A percentile compares a stretch with the other conserved stretches of the same genome.
phyloP scores from a whole-genome alignment of 768 basidiomycete genomes.

The Dioszegia crocea region DNA sequence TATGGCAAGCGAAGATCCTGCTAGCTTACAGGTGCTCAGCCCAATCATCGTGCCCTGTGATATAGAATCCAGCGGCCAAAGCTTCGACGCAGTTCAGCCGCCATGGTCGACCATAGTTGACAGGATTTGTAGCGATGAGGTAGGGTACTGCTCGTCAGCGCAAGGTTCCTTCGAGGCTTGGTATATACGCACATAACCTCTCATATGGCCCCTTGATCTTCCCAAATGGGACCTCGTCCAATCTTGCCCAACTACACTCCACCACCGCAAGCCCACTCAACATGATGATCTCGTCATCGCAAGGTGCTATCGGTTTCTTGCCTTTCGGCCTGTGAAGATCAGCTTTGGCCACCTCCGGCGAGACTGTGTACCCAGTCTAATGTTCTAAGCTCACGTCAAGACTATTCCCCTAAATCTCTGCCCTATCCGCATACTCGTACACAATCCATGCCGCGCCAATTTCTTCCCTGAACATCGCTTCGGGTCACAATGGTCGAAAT shows the following conservation, averaged over 20 bases:
- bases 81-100: slow-evolving; percentile 85
- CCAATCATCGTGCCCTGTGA: slow-evolving; percentile 77
- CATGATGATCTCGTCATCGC: slow-evolving; percentile 74
- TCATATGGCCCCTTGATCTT: slow-evolving; percentile 94
- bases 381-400: slow-evolving; percentile 66
- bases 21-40: slow-evolving; percentile 61
- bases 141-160: slow-evolving; percentile 69
- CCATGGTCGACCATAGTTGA: slow-evolving; percentile 98
- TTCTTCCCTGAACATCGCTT: slow-evolving; percentile 83
- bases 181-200: slow-evolving; percentile 63
- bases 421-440: slow-evolving; percentile 77
- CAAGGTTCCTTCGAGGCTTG: neutral
- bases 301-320: slow-evolving; percentile 68
- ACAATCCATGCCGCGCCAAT: slow-evolving; percentile 75
- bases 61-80: slow-evolving; percentile 87
- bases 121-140: slow-evolving; percentile 89
- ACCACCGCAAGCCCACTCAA: slow-evolving; percentile 85
- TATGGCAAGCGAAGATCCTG: neutral
- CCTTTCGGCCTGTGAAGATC: slow-evolving; percentile 68
- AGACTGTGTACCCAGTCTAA: neutral
- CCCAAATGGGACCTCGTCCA: slow-evolving; percentile 88
- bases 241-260: slow-evolving; percentile 94
- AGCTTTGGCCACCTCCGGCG: neutral
- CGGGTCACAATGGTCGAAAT: slow-evolving; percentile 97
- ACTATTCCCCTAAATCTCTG: slow-evolving; percentile 85